Percentiles rank a stretch among this genome's conserved stretches.
phyloP scores from a whole-genome alignment of 2,329 filamentous ascomycete species.

The Decorospora gaudefroyi region DNA sequence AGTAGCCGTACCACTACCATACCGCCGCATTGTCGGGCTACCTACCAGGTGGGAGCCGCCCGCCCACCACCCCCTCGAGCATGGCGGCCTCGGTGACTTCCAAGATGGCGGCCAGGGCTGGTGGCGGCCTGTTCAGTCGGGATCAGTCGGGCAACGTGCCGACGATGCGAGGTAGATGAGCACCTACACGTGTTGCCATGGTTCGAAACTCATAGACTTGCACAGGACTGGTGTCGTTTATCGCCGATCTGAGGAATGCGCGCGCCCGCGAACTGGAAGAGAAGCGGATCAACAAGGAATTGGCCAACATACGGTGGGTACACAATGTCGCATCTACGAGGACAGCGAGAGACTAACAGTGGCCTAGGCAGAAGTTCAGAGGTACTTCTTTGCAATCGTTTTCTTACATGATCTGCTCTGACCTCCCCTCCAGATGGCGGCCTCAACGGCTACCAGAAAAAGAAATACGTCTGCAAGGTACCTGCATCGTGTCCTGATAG shows the following conservation, averaged over 20 bases:
- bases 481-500: not conserved
- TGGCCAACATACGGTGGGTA: slow-evolving; percentile 87
- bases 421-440: slow-evolving; percentile 66
- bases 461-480: slow-evolving; percentile 99
- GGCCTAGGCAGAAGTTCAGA: slow-evolving; percentile 86
- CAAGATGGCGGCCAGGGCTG: slow-evolving; percentile 48
- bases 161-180: slow-evolving; percentile 48
- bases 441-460: slow-evolving; percentile 96
- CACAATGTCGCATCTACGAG: slow-evolving; percentile 9
- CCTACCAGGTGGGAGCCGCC: slow-evolving; percentile 40
- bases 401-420: slow-evolving; percentile 14
- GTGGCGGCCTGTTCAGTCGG: slow-evolving; percentile 50
- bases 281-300: slow-evolving; percentile 98
- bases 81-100: slow-evolving; percentile 32
- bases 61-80: slow-evolving; percentile 31
- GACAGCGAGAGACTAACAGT: slow-evolving; percentile 29
- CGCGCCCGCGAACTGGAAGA: slow-evolving; percentile 94
- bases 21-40: slow-evolving; percentile 37
- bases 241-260: slow-evolving; percentile 93
- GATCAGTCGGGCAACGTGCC: slow-evolving; percentile 49
- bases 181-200: not conserved
- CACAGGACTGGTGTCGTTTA: slow-evolving; percentile 90
- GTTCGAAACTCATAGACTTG: slow-evolving; percentile 17
- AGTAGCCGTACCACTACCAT: slow-evolving; percentile 12
- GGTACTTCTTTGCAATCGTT: slow-evolving; percentile 48